Evolutionary conservation across 208 protist genomes (phyloP), one percentile per base, ranked within the genome.

Genomic region (Crithidia expoeki): DNA sequence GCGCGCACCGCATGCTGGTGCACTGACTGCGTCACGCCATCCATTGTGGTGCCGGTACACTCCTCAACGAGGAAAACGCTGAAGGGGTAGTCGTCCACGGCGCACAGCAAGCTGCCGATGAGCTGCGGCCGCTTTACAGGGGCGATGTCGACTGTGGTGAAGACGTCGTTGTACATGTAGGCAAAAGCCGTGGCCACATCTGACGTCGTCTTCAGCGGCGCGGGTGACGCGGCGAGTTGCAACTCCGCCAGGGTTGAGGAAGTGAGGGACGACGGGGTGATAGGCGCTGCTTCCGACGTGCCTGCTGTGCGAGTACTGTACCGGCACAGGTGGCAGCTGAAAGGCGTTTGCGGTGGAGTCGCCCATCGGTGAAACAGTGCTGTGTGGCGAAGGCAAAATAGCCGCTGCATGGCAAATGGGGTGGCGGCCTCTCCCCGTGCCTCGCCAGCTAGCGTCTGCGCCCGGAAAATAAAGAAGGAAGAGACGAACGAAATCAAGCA

Each of bases 51-150:
- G 30, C 72, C 72, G 21, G 33, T 44, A 49, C 58, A 72, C 17
- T 57, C 50, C 30, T 77, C 72, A 17, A 77, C 72, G 12, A 77
- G 50, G 2, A 68, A 17, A 14, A 77, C 21, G 16, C 34, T 65
- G 42, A 77, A 34, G 9, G 63, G 63, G 30, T 40, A 61, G 33
- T 60, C 55, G 23, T 72, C 72, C 34, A 77, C 4, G 16, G 32
- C 17, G 64, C 72, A 77, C 50, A 36, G 25, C 16, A 77, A 64
- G 30, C 64, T 66, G 6, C 72, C 72, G 21, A 61, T 23, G 14
- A 77, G 34, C 40, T 72, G 72, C 17, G 72, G 72, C 7, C 72
- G 72, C 42, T 64, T 65, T 23, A 77, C 56, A 6, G 72, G 72
- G 1, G 72, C 72, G 0, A 77, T 42, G 42, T 77, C 72, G 0